A percentile compares a stretch with the other conserved stretches of the same genome.
phyloP scores from a whole-genome alignment of 1,284 basidiomycete species.

The Papiliotrema laurentii region DNA sequence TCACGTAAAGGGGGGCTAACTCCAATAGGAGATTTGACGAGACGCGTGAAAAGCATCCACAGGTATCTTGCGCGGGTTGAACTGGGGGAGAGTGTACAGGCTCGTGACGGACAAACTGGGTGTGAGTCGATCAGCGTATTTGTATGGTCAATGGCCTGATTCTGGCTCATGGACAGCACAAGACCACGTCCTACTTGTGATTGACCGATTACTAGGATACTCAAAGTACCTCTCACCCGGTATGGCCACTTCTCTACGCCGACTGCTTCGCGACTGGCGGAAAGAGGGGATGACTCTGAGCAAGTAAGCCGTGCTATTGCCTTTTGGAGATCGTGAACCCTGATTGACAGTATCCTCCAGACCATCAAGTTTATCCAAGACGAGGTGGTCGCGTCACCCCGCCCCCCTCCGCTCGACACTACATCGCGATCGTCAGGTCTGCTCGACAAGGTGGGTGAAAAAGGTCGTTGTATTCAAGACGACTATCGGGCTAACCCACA shows the following conservation, averaged over 20 bases:
- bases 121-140: not conserved
- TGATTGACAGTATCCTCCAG: not conserved
- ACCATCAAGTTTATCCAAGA: not conserved
- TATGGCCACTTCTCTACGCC: slow-evolving; percentile 1
- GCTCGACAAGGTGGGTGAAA: no score
- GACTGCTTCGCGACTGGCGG: slow-evolving; percentile 2
- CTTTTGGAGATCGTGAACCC: not conserved
- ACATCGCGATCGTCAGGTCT: not conserved
- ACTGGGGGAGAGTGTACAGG: no score
- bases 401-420: no score
- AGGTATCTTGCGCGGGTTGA: no score
- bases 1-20: no score
- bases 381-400: not conserved
- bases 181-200: not conserved
- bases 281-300: slow-evolving; percentile 9
- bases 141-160: not conserved
- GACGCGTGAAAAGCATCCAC: no score
- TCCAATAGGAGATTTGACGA: no score
- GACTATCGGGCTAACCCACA: not conserved
- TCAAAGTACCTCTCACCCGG: slow-evolving; percentile 5
- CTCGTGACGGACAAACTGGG: no score
- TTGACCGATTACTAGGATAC: slow-evolving; percentile 6
- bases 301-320: slow-evolving; percentile 6
- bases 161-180: not conserved
- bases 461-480: no score